Conservation (phyloP, 805 yeast species). For the Teunomyces tritomae region DNA sequence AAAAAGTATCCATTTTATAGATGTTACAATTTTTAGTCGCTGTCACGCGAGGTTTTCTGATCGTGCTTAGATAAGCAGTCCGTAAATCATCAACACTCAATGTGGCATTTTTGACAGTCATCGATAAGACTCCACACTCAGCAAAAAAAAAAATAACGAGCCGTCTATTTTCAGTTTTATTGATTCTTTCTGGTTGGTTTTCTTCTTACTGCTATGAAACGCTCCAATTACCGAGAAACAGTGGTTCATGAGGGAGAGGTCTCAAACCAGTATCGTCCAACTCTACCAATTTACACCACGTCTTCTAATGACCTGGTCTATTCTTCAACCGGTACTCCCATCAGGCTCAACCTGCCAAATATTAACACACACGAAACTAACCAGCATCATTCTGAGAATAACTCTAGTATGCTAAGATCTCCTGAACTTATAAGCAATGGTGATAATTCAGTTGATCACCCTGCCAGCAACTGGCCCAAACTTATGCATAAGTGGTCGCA, state of each 20-base stretch:
- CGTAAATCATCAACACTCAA: neutral
- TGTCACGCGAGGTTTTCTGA: neutral
- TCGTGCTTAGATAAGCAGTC: neutral
- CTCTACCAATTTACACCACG: constrained; percentile 27
- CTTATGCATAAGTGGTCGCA: constrained; percentile 71
- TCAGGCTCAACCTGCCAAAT: constrained; percentile 21
- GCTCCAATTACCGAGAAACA: constrained; percentile 11
- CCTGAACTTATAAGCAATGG: neutral
- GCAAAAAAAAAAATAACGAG: neutral
- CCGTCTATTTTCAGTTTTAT: too few relatives aligned
- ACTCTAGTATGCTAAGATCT: too few relatives aligned
- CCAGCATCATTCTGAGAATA: neutral
- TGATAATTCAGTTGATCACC: neutral
- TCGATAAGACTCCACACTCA: neutral
- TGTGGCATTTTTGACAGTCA: neutral
- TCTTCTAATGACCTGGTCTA: constrained; percentile 15
- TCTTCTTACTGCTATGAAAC: neutral
- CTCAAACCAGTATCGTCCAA: constrained; percentile 22
- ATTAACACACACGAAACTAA: constrained; percentile 6
- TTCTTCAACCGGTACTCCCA: constrained; percentile 18
- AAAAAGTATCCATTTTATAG: too few relatives aligned
- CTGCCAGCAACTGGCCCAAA: constrained; percentile 6
- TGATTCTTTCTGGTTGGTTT: too few relatives aligned
- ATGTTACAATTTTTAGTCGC: neutral
- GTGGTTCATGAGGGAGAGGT: constrained; percentile 36